A percentile compares a stretch with the other conserved stretches of the same genome.
Conservation (phyloP, 306 rosid species). For the Astragalus glycyphyllos region DNA sequence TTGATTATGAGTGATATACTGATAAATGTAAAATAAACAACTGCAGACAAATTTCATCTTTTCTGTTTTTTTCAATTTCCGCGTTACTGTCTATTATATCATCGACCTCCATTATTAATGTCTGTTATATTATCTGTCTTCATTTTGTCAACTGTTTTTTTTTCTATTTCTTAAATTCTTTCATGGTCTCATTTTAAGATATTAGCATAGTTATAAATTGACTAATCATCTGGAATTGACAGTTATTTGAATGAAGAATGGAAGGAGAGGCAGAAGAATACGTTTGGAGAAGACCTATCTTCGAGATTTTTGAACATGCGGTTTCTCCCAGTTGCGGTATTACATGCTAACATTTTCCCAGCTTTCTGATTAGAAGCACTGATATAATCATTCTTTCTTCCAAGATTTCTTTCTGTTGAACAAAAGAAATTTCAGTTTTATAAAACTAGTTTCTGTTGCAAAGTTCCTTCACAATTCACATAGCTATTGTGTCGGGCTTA, state of each 20-base stretch:
- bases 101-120: not conserved
- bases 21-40: not conserved
- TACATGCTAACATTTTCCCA: constrained; percentile 23
- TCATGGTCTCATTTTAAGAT: constrained; percentile 21
- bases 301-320: constrained; percentile 65
- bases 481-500: not conserved
- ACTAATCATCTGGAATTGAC: constrained; percentile 41
- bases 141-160: constrained; percentile 2
- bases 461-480: not conserved
- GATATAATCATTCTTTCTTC: constrained; percentile 6
- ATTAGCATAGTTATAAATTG: constrained; percentile 3
- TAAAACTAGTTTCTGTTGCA: not conserved
- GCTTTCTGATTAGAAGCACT: no score
- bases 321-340: constrained; percentile 71
- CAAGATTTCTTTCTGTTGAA: not conserved
- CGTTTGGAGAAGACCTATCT: constrained; percentile 52
- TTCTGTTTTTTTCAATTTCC: not conserved
- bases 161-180: not conserved
- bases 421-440: no score
- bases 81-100: not conserved
- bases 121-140: not conserved
- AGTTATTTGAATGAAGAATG: constrained; percentile 91
- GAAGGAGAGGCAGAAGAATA: constrained; percentile 74
- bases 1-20: not conserved
- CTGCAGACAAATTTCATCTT: no score